Evolutionary conservation across 768 basidiomycete genomes (phyloP).

Genomic region (Russula virescens): DNA sequence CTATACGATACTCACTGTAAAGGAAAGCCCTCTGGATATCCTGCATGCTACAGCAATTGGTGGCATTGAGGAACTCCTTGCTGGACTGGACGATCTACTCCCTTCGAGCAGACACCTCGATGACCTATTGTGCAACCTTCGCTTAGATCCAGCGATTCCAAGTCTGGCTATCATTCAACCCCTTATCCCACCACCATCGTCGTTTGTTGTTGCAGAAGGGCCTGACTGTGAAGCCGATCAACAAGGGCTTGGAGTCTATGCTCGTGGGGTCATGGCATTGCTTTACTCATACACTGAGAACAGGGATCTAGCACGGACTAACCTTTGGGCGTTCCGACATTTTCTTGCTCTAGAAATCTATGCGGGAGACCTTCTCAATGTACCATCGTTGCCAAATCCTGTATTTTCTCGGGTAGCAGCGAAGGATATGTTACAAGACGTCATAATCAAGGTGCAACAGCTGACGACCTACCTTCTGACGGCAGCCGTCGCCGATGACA

Average conservation of each 20-base stretch:
- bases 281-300: constrained; percentile 51
- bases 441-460: constrained; percentile 45
- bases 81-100: constrained; percentile 45
- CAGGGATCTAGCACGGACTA: constrained; percentile 51
- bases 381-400: constrained; percentile 44
- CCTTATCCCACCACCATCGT: constrained; percentile 44
- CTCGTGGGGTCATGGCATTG: constrained; percentile 53
- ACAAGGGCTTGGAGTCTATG: constrained; percentile 56
- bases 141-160: constrained; percentile 42
- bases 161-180: constrained; percentile 58
- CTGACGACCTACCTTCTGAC: constrained; percentile 61
- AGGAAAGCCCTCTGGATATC: constrained; percentile 29
- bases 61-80: constrained; percentile 26
- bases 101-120: constrained; percentile 16
- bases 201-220: constrained; percentile 21
- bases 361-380: constrained; percentile 53
- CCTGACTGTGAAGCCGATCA: constrained; percentile 34
- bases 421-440: constrained; percentile 33
- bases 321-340: constrained; percentile 66
- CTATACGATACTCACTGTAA: neutral
- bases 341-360: constrained; percentile 57
- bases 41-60: constrained; percentile 20
- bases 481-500: constrained; percentile 36
- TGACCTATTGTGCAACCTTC: constrained; percentile 31
- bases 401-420: constrained; percentile 42